Base-by-base conservation (phyloP, 495 filamentous ascomycete species). In the Aspergillus carlsbadensis region DNA sequence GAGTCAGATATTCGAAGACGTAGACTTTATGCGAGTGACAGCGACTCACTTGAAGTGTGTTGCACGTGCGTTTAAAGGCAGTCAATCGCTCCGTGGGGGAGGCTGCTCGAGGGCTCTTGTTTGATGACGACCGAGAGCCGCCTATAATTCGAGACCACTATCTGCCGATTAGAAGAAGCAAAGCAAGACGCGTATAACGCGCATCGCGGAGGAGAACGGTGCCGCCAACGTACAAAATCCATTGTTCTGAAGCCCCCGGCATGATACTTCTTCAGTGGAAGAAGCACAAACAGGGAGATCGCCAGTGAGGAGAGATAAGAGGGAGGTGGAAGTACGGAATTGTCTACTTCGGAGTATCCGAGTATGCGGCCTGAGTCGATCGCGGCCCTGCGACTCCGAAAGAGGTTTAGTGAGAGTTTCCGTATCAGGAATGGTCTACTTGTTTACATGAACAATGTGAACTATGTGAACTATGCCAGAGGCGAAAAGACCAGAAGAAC, bases 61-160 rank as follows among this genome's bases (percentile, higher is more conserved):
- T 85, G 73, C 93, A 96, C 61, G 88, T 83, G 66, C 89, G 86
- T 75, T 93, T 94, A 75, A 97, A 98, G 54, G 88, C 87, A 62
- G 87, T 85, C 66, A 96, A 84, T 61, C 95, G 89, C 68, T 93
- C 85, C 56, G 90, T 86, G 34, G 93, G 90, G 65, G 91, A 87
- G 63, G 86, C 86, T 34, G 85, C 78, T 42, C 83, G 76, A 59
- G 83, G 78, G 70, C 82, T 81, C 71, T 81, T 82, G 51, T 70
- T 82, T 63, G 71, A 81, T 71, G 82, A 81, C 48, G 84, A 80
- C 64, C 84, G 83, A 59, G 85, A 87, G 66, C 90, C 90, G 68
- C 90, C 91, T 73, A 96, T 84, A 63, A 96, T 82, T 73, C 92
- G 87, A 74, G 89, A 90, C 87, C 89, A 95, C 90, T 95, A 52